Evolutionary conservation across 345 rosid species (phyloP).

Genomic region (Camelina sativa): DNA sequence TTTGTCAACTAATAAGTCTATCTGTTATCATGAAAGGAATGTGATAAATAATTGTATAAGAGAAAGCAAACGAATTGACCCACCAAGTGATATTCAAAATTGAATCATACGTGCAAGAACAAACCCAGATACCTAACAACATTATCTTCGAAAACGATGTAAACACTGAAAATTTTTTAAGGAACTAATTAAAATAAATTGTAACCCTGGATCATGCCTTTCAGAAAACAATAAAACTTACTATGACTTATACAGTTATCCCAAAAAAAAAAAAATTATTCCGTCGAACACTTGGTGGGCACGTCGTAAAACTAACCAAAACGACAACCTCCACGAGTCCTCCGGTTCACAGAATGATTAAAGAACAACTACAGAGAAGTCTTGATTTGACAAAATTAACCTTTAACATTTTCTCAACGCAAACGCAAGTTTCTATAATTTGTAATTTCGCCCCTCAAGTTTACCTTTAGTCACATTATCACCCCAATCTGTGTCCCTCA

Average conservation of each 20-base stretch:
- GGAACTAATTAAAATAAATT: neutral
- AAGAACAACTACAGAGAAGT: neutral
- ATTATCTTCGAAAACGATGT: conserved; percentile 4
- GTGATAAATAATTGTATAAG: conserved; percentile 18
- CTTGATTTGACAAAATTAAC: neutral
- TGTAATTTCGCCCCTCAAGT: conserved; percentile 2
- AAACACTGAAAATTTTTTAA: neutral
- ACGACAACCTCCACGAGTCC: too few species aligned
- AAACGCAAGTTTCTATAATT: conserved; percentile 3
- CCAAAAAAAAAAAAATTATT: neutral
- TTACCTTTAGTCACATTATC: conserved; percentile 19
- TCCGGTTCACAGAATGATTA: neutral
- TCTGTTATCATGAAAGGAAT: conserved; percentile 11
- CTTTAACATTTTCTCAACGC: neutral
- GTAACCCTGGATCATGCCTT: neutral
- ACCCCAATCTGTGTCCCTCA: conserved; percentile 49
- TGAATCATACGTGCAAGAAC: neutral
- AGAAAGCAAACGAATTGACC: conserved; percentile 21
- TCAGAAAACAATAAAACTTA: conserved; percentile 10
- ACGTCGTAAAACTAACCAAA: neutral
- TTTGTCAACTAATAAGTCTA: conserved; percentile 8
- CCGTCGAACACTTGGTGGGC: conserved; percentile 30
- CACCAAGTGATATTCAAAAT: neutral
- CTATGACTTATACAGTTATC: neutral
- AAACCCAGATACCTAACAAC: conserved; percentile 11